Base-by-base conservation (phyloP, 108 stramenopile species). In the Pseudonitzschia delicatissima region DNA sequence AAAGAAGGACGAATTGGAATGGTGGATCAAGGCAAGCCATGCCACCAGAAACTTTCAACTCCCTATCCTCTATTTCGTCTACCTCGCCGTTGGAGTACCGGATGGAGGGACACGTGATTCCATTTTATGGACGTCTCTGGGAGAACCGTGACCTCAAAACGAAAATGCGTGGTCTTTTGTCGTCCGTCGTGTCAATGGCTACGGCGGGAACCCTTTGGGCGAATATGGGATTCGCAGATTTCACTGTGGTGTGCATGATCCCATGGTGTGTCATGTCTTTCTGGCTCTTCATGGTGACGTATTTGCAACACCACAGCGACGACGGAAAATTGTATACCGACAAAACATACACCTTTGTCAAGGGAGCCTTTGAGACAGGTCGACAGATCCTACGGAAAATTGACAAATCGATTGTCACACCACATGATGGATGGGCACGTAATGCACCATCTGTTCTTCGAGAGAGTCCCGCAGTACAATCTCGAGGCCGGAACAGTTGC, bases 401-500 rank as follows among this genome's bases (percentile, higher is more conserved):
- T 84, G 76, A 82, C 91, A 42, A 92, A 96, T 62, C 47, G 68
- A 12, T 62, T 91, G 49, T 72, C 71, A 32, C 95, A 96, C 77
- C 89, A 96, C 71, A 96, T 96, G 85, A 96, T 94, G 79, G 91
- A 94, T 72, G 95, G 95, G 5, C 95, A 96, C 62, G 91, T 96
- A 4, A 71, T 86, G 7, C 95, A 96, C 82, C 95, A 96, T 70
- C 73, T 96, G n/a, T 96, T 96, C 75, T 96, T 96, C 67, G 79
- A 79, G 7, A 76, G 82, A 48, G 92, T 96, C 5, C 95, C 95
- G 13, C 95, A 96, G 71, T 96, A 96, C 60, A 50, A 88, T 45
- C 72, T 96, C 3, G 85, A 87, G 57, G 64, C 68, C 13, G 88
- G 82, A 17, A 86, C 85, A 0, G 68, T 57, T 25, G 74, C 81